Conservation (phyloP, 2,329 filamentous ascomycete genomes). For the Emericellopsis cladophorae region DNA sequence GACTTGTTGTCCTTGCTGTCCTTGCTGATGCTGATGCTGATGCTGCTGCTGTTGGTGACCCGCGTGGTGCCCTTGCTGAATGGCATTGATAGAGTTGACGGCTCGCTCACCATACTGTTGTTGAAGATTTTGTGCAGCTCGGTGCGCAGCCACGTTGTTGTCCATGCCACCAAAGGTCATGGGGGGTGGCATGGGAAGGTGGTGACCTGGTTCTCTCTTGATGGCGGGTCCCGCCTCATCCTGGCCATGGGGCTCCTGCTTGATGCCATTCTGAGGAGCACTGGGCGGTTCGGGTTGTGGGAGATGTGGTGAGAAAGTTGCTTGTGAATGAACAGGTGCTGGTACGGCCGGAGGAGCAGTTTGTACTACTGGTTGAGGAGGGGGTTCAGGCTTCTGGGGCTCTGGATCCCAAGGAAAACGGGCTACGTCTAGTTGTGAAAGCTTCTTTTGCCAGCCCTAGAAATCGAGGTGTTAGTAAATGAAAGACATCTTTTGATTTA, state of each 20-base stretch:
- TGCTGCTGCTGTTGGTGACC: slow-evolving; percentile 10
- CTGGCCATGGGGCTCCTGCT: slow-evolving; percentile 33
- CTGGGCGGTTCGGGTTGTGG: slow-evolving; percentile 14
- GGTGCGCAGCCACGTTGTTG: slow-evolving; percentile 32
- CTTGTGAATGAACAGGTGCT: slow-evolving; percentile 15
- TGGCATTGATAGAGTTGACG: slow-evolving; percentile 51
- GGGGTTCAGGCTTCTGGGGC: slow-evolving; percentile 43
- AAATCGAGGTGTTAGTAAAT: slow-evolving; percentile 8
- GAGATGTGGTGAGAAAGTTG: slow-evolving; percentile 17
- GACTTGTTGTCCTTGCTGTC: slow-evolving; percentile 9
- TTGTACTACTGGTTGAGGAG: slow-evolving; percentile 14
- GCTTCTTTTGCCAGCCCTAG: slow-evolving; percentile 88
- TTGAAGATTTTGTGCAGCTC: slow-evolving; percentile 44
- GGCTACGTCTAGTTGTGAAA: slow-evolving; percentile 74
- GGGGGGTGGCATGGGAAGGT: slow-evolving; percentile 17
- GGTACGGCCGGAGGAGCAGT: slow-evolving; percentile 8
- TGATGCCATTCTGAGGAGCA: slow-evolving; percentile 21
- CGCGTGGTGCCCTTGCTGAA: slow-evolving; percentile 12
- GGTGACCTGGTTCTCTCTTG: slow-evolving; percentile 24
- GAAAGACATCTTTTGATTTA: neutral
- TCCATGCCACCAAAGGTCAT: slow-evolving; percentile 18
- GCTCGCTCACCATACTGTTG: slow-evolving; percentile 50
- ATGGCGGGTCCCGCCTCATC: slow-evolving; percentile 29
- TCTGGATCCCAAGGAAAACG: slow-evolving; percentile 92
- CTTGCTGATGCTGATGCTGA: slow-evolving; percentile 6